These are phyloP conservation scores for Calonectria crousiana DNA, from an alignment of 2,329 filamentous ascomycete species.

Conservation along the genomic window DNA sequence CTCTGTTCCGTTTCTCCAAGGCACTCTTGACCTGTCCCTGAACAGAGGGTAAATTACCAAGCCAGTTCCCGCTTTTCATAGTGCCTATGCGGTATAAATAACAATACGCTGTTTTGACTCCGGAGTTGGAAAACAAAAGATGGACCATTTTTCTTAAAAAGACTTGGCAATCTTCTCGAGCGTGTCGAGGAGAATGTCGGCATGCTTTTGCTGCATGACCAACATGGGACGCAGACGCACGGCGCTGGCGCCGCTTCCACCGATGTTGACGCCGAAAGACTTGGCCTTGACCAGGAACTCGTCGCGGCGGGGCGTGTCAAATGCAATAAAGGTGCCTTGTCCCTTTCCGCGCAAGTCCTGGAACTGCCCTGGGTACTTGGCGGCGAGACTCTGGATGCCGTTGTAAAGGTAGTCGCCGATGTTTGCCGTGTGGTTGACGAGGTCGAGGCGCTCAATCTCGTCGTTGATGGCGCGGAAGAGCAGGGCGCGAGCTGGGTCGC, in stretches of 20 bases:
- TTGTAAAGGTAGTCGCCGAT: slow-evolving; percentile 84
- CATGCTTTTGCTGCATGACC: slow-evolving; percentile 92
- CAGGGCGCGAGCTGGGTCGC: slow-evolving; percentile 86
- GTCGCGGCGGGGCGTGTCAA: slow-evolving; percentile 85
- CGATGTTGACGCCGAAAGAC: slow-evolving; percentile 86
- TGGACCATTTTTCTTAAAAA: slow-evolving; percentile 32
- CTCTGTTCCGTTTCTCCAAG: background rate
- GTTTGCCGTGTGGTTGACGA: slow-evolving; percentile 83
- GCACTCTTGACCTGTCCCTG: background rate
- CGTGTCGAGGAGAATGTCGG: slow-evolving; percentile 83
- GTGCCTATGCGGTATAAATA: background rate
- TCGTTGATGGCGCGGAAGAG: slow-evolving; percentile 89
- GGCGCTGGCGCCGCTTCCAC: slow-evolving; percentile 80
- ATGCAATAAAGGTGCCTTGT: slow-evolving; percentile 92
- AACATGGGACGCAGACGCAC: slow-evolving; percentile 90
- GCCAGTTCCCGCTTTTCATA: background rate
- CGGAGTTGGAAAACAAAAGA: background rate
- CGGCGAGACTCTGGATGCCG: slow-evolving; percentile 75
- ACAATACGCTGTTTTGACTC: background rate
- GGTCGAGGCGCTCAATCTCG: slow-evolving; percentile 80
- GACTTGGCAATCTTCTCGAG: slow-evolving; percentile 79
- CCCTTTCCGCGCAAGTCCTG: slow-evolving; percentile 88
- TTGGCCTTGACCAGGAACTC: slow-evolving; percentile 85
- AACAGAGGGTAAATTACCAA: background rate
- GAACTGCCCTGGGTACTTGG: slow-evolving; percentile 82